phyloP scores from a whole-genome alignment of 73 alveolate genomes.

The Paramecium bursaria region DNA sequence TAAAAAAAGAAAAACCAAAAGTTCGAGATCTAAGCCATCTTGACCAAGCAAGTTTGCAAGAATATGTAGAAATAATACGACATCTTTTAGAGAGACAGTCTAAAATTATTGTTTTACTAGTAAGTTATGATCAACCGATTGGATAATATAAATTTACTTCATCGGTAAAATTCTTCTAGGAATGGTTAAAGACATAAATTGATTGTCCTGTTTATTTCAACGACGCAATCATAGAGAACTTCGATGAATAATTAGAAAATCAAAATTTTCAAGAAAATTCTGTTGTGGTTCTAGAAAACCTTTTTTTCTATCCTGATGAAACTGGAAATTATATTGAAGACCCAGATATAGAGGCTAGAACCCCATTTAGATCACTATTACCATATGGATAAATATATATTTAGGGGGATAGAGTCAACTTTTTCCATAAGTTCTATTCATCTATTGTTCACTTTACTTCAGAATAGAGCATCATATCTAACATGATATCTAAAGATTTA shows the following conservation, averaged over 20 bases:
- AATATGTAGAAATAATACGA: constrained; percentile 43
- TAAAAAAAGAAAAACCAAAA: constrained; percentile 42
- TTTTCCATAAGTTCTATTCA: constrained; percentile 64
- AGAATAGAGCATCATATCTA: constrained; percentile 39
- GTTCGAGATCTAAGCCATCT: constrained; percentile 60
- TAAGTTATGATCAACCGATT: constrained; percentile 67
- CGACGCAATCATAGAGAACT: constrained; percentile 64
- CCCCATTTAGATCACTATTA: constrained; percentile 29
- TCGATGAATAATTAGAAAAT: constrained; percentile 67
- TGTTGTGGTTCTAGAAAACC: constrained; percentile 66
- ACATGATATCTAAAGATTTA: constrained; percentile 31
- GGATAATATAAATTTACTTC: constrained; percentile 71
- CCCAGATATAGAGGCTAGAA: constrained; percentile 52
- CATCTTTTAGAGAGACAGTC: constrained; percentile 65
- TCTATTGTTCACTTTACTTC: constrained; percentile 51
- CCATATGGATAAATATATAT: constrained; percentile 61
- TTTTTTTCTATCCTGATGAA: constrained; percentile 64
- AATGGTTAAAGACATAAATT: constrained; percentile 61
- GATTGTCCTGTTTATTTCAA: constrained; percentile 64
- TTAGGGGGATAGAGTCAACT: constrained; percentile 65
- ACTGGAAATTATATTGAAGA: constrained; percentile 57
- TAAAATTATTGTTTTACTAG: constrained; percentile 52
- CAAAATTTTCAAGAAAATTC: constrained; percentile 60
- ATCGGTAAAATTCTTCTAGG: constrained; percentile 64
- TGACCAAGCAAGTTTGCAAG: constrained; percentile 54